These are phyloP conservation scores for Kitagawia praeruptora DNA, from an alignment of 129 eudicot genomes.

Conservation along the genomic window DNA sequence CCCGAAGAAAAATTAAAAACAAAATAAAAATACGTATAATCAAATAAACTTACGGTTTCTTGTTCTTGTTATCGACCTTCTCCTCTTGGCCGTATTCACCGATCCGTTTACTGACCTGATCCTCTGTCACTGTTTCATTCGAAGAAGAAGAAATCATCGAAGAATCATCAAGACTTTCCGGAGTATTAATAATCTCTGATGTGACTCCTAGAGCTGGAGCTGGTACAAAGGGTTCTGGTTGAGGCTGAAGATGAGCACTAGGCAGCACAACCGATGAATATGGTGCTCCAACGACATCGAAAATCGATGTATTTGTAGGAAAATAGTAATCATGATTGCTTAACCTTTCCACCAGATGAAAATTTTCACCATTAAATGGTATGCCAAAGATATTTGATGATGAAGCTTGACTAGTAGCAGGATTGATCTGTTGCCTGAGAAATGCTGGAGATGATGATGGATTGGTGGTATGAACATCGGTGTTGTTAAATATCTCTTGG, in stretches of 20 bases:
- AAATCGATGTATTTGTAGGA: constrained; percentile 23
- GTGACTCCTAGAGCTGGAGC: constrained; percentile 29
- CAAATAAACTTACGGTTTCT: constrained; percentile 40
- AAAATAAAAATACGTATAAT: too few species aligned
- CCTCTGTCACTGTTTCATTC: constrained; percentile 45
- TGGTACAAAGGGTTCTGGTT: constrained; percentile 17
- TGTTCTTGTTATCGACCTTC: constrained; percentile 37
- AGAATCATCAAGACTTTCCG: constrained; percentile 48
- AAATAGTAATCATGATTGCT: constrained; percentile 26
- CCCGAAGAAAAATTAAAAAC: neutral
- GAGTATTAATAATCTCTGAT: constrained; percentile 47
- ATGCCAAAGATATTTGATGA: constrained; percentile 10
- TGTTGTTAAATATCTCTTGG: constrained; percentile 10
- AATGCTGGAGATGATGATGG: constrained; percentile 8
- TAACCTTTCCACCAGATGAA: constrained; percentile 41
- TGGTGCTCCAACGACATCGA: constrained; percentile 43
- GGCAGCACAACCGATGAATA: neutral
- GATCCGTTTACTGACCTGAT: constrained; percentile 27
- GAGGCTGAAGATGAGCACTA: constrained; percentile 1
- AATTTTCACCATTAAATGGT: constrained; percentile 6
- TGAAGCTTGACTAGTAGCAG: neutral
- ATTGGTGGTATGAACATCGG: neutral
- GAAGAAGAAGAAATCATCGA: constrained; percentile 65
- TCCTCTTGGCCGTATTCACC: constrained; percentile 13
- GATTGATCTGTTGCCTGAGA: constrained; percentile 38